Conservation (phyloP, 257 asterid genomes). For the Cinchona pubescens region DNA sequence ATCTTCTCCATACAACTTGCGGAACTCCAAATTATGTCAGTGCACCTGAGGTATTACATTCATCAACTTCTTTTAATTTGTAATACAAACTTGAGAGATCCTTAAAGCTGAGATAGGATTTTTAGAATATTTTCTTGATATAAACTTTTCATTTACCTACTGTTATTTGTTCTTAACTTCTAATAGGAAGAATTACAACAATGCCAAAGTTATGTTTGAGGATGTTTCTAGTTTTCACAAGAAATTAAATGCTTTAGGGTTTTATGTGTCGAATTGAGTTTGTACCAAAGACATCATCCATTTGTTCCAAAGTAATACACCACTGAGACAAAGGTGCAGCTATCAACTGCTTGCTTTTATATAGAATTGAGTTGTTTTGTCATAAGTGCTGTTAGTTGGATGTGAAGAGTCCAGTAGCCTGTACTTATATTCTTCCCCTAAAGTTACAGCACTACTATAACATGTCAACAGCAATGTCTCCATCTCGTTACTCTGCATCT, state of each 20-base stretch:
- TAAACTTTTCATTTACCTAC: neutral
- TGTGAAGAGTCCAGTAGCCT: too few relatives aligned
- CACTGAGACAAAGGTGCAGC: neutral
- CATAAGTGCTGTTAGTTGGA: too few relatives aligned
- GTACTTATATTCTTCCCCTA: neutral
- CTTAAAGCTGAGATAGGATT: neutral
- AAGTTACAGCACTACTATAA: neutral
- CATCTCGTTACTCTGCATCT: neutral
- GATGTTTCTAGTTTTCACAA: neutral
- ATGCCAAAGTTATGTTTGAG: neutral
- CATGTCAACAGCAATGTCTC: neutral
- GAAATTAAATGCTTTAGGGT: neutral
- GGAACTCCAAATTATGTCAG: constrained; percentile 97
- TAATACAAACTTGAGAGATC: constrained; percentile 1
- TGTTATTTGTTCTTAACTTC: constrained; percentile 8
- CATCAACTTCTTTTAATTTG: constrained; percentile 13
- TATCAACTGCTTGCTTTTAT: neutral
- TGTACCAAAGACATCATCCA: neutral
- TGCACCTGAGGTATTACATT: constrained; percentile 82
- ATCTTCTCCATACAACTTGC: constrained; percentile 90
- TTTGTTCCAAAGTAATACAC: neutral
- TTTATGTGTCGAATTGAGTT: too few relatives aligned
- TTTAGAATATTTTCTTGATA: neutral
- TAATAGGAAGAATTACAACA: neutral
- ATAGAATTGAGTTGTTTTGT: neutral